phyloP scores from a whole-genome alignment of 106 monocot genomes.

The Platanthera zijinensis region DNA sequence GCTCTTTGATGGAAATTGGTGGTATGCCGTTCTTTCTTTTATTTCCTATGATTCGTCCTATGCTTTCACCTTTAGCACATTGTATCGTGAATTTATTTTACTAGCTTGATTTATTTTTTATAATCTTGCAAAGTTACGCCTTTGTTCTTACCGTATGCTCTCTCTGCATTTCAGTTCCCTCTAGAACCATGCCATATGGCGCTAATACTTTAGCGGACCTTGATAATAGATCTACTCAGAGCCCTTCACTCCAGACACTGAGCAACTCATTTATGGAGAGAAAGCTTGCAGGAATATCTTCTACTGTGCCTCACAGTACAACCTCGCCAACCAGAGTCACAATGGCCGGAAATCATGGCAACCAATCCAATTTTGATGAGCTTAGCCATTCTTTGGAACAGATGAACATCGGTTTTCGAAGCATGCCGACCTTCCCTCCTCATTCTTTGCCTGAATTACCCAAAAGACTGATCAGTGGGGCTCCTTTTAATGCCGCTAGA shows the following conservation, averaged over 20 bases:
- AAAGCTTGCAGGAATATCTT: conserved; percentile 28
- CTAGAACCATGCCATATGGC: conserved; percentile 31
- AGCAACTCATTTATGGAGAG: conserved; percentile 32
- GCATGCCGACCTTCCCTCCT: conserved; percentile 34
- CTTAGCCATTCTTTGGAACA: conserved; percentile 42
- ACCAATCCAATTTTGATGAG: conserved; percentile 27
- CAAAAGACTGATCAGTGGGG: conserved; percentile 29
- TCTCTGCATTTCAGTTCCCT: conserved; percentile 9
- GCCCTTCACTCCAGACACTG: conserved; percentile 31
- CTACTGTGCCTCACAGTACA: conserved; percentile 30
- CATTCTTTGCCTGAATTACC: conserved; percentile 73
- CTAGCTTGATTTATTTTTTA: not conserved
- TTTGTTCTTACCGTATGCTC: not conserved
- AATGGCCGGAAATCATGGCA: conserved; percentile 28
- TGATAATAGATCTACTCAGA: conserved; percentile 38
- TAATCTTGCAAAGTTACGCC: not conserved
- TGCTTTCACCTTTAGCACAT: not conserved
- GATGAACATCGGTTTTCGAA: conserved; percentile 50
- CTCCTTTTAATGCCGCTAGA: conserved; percentile 38
- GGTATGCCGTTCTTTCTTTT: not conserved
- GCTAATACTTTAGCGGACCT: conserved; percentile 21
- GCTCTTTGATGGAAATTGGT: not conserved
- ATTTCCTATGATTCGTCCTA: not conserved
- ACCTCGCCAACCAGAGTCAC: conserved; percentile 35
- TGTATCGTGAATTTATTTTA: no score